Evolutionary conservation across 768 basidiomycete genomes (phyloP).

Genomic region (Russula sp.): DNA sequence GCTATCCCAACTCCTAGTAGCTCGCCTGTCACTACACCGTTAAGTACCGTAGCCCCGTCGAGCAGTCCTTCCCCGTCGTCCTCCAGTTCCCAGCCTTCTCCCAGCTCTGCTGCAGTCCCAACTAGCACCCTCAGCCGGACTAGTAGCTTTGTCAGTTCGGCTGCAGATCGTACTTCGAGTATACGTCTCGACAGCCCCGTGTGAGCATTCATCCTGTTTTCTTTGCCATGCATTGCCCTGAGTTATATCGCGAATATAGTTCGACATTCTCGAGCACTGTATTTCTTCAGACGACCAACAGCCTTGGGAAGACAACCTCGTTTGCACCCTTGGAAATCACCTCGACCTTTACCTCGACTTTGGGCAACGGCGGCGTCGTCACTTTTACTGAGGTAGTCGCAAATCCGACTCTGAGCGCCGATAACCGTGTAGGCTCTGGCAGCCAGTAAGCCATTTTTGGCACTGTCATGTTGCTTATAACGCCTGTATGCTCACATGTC

Average conservation of each 20-base stretch:
- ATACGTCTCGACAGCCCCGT: slow-evolving; percentile 16
- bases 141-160: not conserved
- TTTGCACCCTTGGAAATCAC: slow-evolving; percentile 56
- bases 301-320: slow-evolving; percentile 41
- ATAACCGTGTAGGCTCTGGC: slow-evolving; percentile 36
- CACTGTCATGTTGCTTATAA: not conserved
- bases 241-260: slow-evolving; percentile 31
- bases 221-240: slow-evolving; percentile 9
- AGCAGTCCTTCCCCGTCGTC: not conserved
- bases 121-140: not conserved
- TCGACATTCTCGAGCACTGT: slow-evolving; percentile 49
- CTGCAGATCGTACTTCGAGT: not conserved
- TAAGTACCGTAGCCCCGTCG: not conserved
- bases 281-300: slow-evolving; percentile 56
- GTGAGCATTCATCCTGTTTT: slow-evolving; percentile 26
- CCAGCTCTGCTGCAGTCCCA: not conserved
- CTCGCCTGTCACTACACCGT: not conserved
- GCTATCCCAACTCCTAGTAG: not conserved
- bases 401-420: slow-evolving; percentile 65
- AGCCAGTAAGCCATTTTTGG: slow-evolving; percentile 40
- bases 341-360: slow-evolving; percentile 47
- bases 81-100: not conserved
- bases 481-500: not conserved
- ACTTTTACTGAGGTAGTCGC: slow-evolving; percentile 58
- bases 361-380: slow-evolving; percentile 43